These are phyloP conservation scores for Fusarium sp. DNA, from an alignment of 2,329 filamentous ascomycete species.

Conservation along the genomic window DNA sequence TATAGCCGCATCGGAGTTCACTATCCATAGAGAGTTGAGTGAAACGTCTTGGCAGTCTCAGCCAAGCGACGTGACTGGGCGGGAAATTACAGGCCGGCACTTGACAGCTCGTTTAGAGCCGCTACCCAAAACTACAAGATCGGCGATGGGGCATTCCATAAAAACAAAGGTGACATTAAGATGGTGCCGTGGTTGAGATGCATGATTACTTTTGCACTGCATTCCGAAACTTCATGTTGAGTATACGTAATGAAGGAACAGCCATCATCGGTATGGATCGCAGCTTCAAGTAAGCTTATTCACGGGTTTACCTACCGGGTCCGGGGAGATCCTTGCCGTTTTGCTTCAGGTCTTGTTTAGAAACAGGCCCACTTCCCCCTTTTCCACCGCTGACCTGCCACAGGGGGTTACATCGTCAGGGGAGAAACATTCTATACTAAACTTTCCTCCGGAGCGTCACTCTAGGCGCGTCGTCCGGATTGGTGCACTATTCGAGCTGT, in stretches of 20 bases:
- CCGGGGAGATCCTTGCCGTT: neutral
- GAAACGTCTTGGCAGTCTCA: conserved; percentile 15
- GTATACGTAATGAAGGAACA: too few species aligned
- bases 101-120: neutral
- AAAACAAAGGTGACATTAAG: too few species aligned
- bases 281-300: conserved; percentile 13
- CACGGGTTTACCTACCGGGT: neutral
- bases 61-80: neutral
- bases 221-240: neutral
- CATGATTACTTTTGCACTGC: too few species aligned
- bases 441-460: neutral
- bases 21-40: neutral
- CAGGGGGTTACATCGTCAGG: neutral
- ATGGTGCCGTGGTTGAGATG: too few species aligned
- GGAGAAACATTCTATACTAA: neutral
- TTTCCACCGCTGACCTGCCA: neutral
- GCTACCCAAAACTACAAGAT: too few species aligned
- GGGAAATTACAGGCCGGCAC: conserved; percentile 8
- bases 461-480: neutral
- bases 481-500: conserved; percentile 6
- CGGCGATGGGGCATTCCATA: too few species aligned
- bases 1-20: too few species aligned
- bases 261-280: neutral
- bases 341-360: conserved; percentile 11
- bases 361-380: neutral